Conservation (phyloP, 768 basidiomycete genomes). For the Strobilomyces confusus region DNA sequence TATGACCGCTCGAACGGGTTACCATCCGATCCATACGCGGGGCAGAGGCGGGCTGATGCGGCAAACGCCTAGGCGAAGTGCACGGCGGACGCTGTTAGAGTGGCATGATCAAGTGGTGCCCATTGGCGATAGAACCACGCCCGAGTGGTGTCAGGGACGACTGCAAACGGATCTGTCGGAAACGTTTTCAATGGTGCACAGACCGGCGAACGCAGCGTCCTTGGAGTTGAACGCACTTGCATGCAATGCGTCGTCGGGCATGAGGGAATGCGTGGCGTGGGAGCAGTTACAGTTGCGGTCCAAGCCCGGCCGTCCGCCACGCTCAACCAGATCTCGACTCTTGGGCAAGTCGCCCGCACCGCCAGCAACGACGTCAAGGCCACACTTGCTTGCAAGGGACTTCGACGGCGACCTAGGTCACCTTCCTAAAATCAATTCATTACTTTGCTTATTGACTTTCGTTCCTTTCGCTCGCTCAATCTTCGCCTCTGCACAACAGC, state of each 20-base stretch:
- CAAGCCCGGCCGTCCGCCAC: slow-evolving; percentile 9
- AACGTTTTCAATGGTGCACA: slow-evolving; percentile 3
- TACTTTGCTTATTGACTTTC: slow-evolving; percentile 12
- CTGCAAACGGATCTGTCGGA: neutral
- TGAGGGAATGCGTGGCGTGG: slow-evolving; percentile 24
- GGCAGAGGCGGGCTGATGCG: slow-evolving; percentile 3
- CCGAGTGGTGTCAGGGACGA: neutral
- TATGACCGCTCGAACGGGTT: neutral
- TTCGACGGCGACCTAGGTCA: slow-evolving; percentile 8
- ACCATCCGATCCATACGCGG: slow-evolving; percentile 5
- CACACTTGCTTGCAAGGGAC: slow-evolving; percentile 1
- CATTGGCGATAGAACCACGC: neutral
- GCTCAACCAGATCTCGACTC: slow-evolving; percentile 9
- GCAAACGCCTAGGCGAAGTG: neutral
- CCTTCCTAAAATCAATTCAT: slow-evolving; percentile 3
- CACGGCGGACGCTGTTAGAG: slow-evolving; percentile 2
- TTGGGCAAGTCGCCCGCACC: slow-evolving; percentile 12
- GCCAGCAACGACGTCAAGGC: slow-evolving; percentile 11
- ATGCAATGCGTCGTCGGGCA: neutral
- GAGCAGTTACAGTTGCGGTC: slow-evolving; percentile 3
- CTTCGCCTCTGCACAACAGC: slow-evolving; percentile 6
- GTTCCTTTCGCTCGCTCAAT: slow-evolving; percentile 15
- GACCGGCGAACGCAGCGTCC: neutral
- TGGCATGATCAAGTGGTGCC: neutral
- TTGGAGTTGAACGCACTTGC: neutral